A percentile compares a stretch with the other conserved stretches of the same genome.
Conservation (phyloP, 495 filamentous ascomycete species). For the Neurospora cerealis region DNA sequence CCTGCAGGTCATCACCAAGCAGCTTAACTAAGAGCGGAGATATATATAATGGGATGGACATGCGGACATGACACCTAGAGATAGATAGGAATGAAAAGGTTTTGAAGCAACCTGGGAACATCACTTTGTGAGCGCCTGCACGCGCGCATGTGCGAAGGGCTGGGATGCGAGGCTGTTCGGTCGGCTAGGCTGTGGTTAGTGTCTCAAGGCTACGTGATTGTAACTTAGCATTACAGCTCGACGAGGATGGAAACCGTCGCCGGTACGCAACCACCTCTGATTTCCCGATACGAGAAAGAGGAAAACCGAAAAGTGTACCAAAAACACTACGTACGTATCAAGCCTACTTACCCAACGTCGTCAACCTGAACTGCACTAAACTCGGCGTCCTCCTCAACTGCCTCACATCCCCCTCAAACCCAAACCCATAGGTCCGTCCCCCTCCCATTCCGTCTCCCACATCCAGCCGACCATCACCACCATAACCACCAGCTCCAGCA, state of each 20-base stretch:
- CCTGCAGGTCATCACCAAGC: background rate
- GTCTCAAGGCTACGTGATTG: background rate
- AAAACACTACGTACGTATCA: background rate
- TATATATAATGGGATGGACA: background rate
- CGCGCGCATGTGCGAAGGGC: background rate
- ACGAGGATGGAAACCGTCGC: background rate
- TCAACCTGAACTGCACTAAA: background rate
- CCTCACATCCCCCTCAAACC: conserved; percentile 24
- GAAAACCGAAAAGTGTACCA: background rate
- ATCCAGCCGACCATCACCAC: background rate
- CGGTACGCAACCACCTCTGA: background rate
- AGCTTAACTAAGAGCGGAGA: background rate
- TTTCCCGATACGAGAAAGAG: background rate
- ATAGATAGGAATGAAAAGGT: background rate
- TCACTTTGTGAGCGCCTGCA: background rate
- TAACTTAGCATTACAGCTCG: background rate
- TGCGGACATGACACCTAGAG: background rate
- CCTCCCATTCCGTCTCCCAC: conserved; percentile 9
- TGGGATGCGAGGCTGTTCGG: background rate
- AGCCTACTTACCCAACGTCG: background rate
- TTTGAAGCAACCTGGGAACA: background rate
- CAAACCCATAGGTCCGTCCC: conserved; percentile 21
- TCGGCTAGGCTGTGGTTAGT: background rate
- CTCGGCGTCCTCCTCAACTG: conserved; percentile 7
- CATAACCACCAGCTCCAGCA: background rate